phyloP scores from a whole-genome alignment of 805 yeast genomes.

The Debaryomyces castellii region DNA sequence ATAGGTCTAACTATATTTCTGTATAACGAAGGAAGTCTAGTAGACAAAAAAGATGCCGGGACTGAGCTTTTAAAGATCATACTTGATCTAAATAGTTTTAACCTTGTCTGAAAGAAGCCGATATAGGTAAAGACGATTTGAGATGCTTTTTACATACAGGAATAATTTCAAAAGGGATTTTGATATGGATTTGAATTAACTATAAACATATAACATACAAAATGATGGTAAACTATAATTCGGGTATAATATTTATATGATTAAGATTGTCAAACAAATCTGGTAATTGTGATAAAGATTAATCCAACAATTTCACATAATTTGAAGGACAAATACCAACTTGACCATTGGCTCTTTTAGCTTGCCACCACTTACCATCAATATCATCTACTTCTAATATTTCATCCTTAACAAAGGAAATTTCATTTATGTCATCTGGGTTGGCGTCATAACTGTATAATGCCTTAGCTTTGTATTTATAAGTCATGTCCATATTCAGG shows the following conservation, averaged over 20 bases:
- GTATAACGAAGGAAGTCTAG: not conserved
- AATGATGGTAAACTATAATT: not conserved
- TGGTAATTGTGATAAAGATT: too few relatives aligned
- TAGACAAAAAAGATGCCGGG: not conserved
- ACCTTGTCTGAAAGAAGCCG: too few relatives aligned
- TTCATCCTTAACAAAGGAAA: conserved; percentile 88
- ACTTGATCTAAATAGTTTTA: not conserved
- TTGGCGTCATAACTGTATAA: conserved; percentile 85
- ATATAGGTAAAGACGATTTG: too few relatives aligned
- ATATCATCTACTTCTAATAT: conserved; percentile 88
- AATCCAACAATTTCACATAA: conserved; percentile 73
- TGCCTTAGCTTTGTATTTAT: conserved; percentile 84
- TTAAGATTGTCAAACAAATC: too few relatives aligned
- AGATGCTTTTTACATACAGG: not conserved
- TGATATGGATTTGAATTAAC: too few relatives aligned
- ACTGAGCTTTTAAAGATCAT: not conserved
- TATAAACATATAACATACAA: too few relatives aligned
- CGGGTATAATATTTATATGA: not conserved
- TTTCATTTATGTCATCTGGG: conserved; percentile 89
- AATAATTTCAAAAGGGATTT: not conserved
- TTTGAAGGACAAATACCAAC: conserved; percentile 96
- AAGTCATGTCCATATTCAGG: conserved; percentile 39
- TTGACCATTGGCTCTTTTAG: conserved; percentile 83
- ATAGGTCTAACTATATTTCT: not conserved
- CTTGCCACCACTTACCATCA: conserved; percentile 99